phyloP scores from a whole-genome alignment of 176 grass and related monocot genomes.

The Canna indica region DNA sequence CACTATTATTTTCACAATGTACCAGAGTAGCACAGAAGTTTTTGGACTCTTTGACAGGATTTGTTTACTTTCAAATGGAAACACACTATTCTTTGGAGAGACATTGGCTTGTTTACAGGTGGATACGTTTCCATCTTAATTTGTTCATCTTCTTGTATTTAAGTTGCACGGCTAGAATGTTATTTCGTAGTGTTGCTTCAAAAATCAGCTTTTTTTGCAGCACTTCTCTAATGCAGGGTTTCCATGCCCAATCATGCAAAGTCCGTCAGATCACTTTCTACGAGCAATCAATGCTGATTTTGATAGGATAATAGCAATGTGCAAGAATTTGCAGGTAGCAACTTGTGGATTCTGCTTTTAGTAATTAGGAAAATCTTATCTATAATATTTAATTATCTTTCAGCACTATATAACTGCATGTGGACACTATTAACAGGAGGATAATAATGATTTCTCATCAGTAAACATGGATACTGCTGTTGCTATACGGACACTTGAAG shows the following conservation, averaged over 20 bases:
- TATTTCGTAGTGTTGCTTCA: neutral
- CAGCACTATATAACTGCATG: neutral
- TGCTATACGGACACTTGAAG: slow-evolving; percentile 88
- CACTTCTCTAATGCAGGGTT: slow-evolving; percentile 98
- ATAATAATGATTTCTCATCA: slow-evolving; percentile 88
- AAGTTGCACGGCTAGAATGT: neutral
- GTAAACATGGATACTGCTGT: slow-evolving; percentile 99
- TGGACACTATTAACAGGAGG: slow-evolving; percentile 55
- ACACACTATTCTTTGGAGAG: slow-evolving; percentile 92
- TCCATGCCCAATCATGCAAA: slow-evolving; percentile 99
- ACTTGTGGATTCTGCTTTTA: neutral
- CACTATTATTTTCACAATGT: slow-evolving; percentile 95
- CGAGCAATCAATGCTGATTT: slow-evolving; percentile 97
- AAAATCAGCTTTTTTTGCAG: slow-evolving; percentile 27
- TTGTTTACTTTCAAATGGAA: slow-evolving; percentile 95
- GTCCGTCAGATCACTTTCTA: slow-evolving; percentile 91
- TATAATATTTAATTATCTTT: neutral
- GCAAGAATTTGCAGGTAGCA: slow-evolving; percentile 85
- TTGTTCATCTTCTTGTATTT: neutral
- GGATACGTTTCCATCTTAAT: slow-evolving; percentile 2
- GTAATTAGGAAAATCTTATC: slow-evolving; percentile 5
- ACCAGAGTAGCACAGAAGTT: slow-evolving; percentile 96
- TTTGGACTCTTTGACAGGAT: slow-evolving; percentile 96
- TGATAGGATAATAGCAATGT: slow-evolving; percentile 96
- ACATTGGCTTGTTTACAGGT: slow-evolving; percentile 95